Conservation (phyloP, 2,329 filamentous ascomycete genomes). For the Didymosphaeria variabile region DNA sequence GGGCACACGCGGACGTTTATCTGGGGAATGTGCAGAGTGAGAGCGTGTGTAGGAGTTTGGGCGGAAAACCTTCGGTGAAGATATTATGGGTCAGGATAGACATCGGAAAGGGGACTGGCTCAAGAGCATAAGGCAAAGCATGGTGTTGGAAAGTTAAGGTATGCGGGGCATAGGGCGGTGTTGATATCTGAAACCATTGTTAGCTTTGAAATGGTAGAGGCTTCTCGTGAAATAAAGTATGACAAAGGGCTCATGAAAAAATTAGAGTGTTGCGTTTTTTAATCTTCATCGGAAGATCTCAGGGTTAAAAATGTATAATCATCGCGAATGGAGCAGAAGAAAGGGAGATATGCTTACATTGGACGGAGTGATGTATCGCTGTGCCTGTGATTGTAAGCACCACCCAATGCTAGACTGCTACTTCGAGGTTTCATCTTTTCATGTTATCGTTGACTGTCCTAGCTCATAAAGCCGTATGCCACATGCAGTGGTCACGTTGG, state of each 20-base stretch:
- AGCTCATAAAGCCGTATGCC: slow-evolving; percentile 41
- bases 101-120: slow-evolving; percentile 38
- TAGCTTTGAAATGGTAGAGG: slow-evolving; percentile 24
- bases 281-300: slow-evolving; percentile 65
- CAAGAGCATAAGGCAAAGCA: slow-evolving; percentile 17
- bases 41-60: slow-evolving; percentile 68
- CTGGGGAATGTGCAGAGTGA: slow-evolving; percentile 68
- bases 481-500: slow-evolving; percentile 27
- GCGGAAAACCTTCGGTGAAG: slow-evolving; percentile 65
- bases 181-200: slow-evolving; percentile 31
- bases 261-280: slow-evolving; percentile 74
- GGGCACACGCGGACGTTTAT: slow-evolving; percentile 71
- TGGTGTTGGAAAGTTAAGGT: not conserved
- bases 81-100: slow-evolving; percentile 66
- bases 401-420: slow-evolving; percentile 25
- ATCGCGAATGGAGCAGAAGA: slow-evolving; percentile 49
- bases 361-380: slow-evolving; percentile 16
- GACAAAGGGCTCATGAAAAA: slow-evolving; percentile 68
- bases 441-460: slow-evolving; percentile 45
- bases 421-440: slow-evolving; percentile 41
- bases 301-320: slow-evolving; percentile 76
- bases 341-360: slow-evolving; percentile 46
- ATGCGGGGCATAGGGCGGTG: not conserved
- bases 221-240: slow-evolving; percentile 3
- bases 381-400: slow-evolving; percentile 32